Evolutionary conservation across 2,329 filamentous ascomycete genomes (phyloP), one percentile per base, ranked within the genome.

Genomic region (Capronia epimyces): DNA sequence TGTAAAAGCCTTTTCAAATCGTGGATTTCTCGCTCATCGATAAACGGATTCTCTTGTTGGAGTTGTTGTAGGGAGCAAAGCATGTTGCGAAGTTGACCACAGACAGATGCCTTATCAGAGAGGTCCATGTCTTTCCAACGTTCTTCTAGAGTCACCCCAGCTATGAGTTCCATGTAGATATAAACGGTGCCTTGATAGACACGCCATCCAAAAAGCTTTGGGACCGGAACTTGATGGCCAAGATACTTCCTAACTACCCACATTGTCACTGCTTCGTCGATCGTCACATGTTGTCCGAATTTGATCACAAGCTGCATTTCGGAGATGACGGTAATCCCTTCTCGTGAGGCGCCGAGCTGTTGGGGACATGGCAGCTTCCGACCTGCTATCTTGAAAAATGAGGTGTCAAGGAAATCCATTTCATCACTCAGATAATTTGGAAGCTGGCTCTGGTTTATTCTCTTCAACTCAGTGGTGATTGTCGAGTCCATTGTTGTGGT

Each of bases 121-220:
- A 24, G 45, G 21, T 39, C 24, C 27, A 47, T 39, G 16, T 47
- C 32, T 12, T 55, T 49, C 66, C 66, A 68, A 20, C 32, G 36
- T 39, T 63, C 41, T 39, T 66, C 61, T 7, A 69, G 32, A 13
- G 63, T 61, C 43, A 50, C 46, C n/a, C 62, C 65, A 22, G 59
- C 8, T n/a, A 67, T 43, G 43, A 60, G 55, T 47, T 69, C 61
- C 65, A 67, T 69, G 45, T 67, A 68, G 42, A 68, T 62, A 47
- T 61, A 68, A 5, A 47, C 54, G 21, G 63, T 46, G n/a, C 53
- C 44, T 6, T 61, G 60, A 20, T 63, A 54, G 2, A 48, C 58
- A 12, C 59, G 56, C 66, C 64, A 70, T 8, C 67, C 65, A 50
- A 66, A 69, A 18, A 70, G 52, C 50, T 70, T 66, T 10, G 67